These are phyloP conservation scores for Sisymbrium irio DNA, from an alignment of 345 rosid species.

Conservation along the genomic window DNA sequence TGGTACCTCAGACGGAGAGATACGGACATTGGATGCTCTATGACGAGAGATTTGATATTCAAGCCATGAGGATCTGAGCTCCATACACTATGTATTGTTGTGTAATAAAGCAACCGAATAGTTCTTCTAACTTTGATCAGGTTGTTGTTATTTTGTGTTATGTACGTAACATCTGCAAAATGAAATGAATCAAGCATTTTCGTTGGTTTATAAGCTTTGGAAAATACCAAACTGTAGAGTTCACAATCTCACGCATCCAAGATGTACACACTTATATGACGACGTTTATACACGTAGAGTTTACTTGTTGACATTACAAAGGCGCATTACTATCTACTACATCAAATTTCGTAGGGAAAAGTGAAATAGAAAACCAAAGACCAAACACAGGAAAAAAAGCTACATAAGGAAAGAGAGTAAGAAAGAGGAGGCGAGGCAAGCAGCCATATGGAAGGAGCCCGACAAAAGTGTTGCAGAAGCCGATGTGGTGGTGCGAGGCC, in stretches of 20 bases:
- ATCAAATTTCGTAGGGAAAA: neutral
- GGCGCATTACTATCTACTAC: neutral
- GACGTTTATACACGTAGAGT: neutral
- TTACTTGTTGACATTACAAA: neutral
- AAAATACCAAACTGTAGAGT: neutral
- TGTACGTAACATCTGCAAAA: neutral
- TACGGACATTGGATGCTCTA: conserved; percentile 84
- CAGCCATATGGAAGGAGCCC: conserved; percentile 9
- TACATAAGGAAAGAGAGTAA: conserved; percentile 7
- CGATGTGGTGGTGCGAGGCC: conserved; percentile 1
- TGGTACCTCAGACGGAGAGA: conserved; percentile 55
- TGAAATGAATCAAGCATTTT: neutral
- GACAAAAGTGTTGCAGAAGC: conserved; percentile 14
- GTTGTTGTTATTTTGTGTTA: neutral
- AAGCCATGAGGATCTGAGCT: conserved; percentile 58
- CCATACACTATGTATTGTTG: neutral
- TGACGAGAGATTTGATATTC: conserved; percentile 74
- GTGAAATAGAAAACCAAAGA: neutral
- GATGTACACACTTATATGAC: neutral
- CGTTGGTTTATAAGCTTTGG: conserved; percentile 3
- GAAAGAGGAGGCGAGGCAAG: conserved; percentile 13
- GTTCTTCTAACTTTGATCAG: neutral
- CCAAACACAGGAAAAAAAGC: neutral
- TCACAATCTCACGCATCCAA: conserved; percentile 2
- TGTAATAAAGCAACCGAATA: conserved; percentile 8